phyloP scores from a whole-genome alignment of 1,284 basidiomycete species.

The Cutaneotrichosporon sp. region DNA sequence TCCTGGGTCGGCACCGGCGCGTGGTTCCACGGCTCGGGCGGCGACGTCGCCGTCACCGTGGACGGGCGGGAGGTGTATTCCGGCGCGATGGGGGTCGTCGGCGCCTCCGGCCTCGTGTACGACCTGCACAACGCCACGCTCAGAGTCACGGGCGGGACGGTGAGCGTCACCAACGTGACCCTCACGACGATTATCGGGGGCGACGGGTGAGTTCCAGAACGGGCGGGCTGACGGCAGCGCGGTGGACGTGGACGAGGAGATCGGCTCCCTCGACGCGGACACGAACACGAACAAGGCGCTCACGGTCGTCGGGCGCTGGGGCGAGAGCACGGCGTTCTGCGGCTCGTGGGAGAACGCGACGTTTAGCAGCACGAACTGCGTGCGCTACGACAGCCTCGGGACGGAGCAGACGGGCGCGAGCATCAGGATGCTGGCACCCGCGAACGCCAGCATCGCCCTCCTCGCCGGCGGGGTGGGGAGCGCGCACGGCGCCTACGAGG shows the following conservation, averaged over 20 bases:
- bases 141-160: not conserved
- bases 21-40: slow-evolving; percentile 6
- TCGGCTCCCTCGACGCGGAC: not conserved
- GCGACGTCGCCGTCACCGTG: not conserved
- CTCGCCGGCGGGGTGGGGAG: not conserved
- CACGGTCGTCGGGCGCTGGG: not conserved
- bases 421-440: not conserved
- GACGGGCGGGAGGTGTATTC: not conserved
- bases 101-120: not conserved
- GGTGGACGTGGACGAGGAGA: not conserved
- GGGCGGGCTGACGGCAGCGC: not conserved
- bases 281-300: not conserved
- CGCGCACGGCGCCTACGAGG: not conserved
- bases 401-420: not conserved
- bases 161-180: not conserved
- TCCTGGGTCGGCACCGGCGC: slow-evolving; percentile 9
- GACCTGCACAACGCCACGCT: not conserved
- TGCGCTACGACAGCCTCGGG: not conserved
- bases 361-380: not conserved
- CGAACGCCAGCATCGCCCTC: not conserved
- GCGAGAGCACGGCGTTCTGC: not conserved
- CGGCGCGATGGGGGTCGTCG: not conserved
- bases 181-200: slow-evolving; percentile 4
- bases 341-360: not conserved
- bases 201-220: not conserved